Evolutionary conservation across 495 filamentous ascomycete species (phyloP), one percentile per base, ranked within the genome.

Genomic region (Friedmanniomyces endolithicus): DNA sequence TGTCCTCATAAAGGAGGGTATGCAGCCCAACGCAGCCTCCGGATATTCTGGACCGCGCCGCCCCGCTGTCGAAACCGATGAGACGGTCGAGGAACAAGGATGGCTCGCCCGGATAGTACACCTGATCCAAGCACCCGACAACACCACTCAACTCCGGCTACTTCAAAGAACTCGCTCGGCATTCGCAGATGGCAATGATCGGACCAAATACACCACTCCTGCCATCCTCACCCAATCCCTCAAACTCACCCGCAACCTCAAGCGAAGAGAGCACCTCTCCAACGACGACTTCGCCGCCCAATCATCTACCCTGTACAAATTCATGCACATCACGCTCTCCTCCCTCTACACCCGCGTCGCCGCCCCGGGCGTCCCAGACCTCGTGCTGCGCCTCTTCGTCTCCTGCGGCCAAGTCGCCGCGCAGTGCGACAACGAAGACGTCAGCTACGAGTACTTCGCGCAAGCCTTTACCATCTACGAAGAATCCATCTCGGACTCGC

Each of bases 391-490:
- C 3, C 74, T 96, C 9, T 97, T 96, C 66, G 80, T 90, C 49
- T 81, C 85, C 56, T 94, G 88, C 64, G 92, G 92, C 16, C 90
- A 96, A 69, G 83, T 90, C 27, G 88, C 94, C 22, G 90, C 95
- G 63, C 86, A 92, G 67, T 90, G 83, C 6, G 87, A 85, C 14
- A 90, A 90, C 60, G 92, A 97, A 68, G 92, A 97, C 70, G 85
- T 95, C 24, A 85, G 87, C 17, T 98, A 98, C 68, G 92, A 98
- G 68, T 97, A 94, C 74, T 98, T 96, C 63, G 92, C 90, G 1
- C 94, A 98, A 65, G 92, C 92, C 0, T 98, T 98, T 58, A 97
- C 92, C 0, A 88, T 97, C 29, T 98, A 98, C 66, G 92, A 98
- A 65, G 94, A 97, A 70, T 81, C 86, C 1, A 86, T 98, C 55